Conservation (phyloP, 2,329 filamentous ascomycete species). For the Colletotrichum musicola region DNA sequence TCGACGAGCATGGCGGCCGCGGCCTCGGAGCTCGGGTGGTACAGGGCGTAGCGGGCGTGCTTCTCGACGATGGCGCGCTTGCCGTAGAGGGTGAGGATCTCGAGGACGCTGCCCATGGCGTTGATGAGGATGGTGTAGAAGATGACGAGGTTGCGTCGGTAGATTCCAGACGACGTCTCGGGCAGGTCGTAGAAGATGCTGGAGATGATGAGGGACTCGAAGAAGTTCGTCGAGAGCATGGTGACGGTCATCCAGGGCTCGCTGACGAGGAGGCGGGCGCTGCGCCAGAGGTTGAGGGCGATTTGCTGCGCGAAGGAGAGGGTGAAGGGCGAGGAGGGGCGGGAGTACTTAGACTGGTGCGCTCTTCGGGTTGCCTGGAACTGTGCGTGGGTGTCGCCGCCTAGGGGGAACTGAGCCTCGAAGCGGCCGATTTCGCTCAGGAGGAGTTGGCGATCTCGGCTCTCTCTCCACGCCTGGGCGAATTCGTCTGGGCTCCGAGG, state of each 20-base stretch:
- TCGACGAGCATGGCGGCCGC: slow-evolving; percentile 25
- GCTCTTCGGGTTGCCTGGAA: slow-evolving; percentile 19
- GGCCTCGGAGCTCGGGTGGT: slow-evolving; percentile 46
- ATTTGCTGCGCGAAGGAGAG: slow-evolving; percentile 62
- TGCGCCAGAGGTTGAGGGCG: slow-evolving; percentile 55
- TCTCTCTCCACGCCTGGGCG: slow-evolving; percentile 24
- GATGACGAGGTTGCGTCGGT: slow-evolving; percentile 59
- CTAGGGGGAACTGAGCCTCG: slow-evolving; percentile 24
- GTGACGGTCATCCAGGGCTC: slow-evolving; percentile 55
- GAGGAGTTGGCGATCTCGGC: neutral
- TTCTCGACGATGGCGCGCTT: slow-evolving; percentile 46
- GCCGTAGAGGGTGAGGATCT: slow-evolving; percentile 44
- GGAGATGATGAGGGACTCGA: slow-evolving; percentile 65
- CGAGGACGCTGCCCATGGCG: slow-evolving; percentile 55
- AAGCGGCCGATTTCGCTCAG: slow-evolving; percentile 21
- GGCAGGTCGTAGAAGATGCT: slow-evolving; percentile 63
- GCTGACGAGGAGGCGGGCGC: slow-evolving; percentile 54
- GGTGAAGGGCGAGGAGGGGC: slow-evolving; percentile 61
- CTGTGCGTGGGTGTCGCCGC: slow-evolving; percentile 10
- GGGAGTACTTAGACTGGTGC: slow-evolving; percentile 36
- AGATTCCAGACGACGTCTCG: slow-evolving; percentile 57
- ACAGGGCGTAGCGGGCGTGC: slow-evolving; percentile 46
- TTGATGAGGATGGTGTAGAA: slow-evolving; percentile 69
- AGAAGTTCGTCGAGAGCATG: slow-evolving; percentile 56
- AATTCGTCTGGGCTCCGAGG: slow-evolving; percentile 33